phyloP scores from a whole-genome alignment of 148 eudicot genomes.

The Chenopodium formosanum region DNA sequence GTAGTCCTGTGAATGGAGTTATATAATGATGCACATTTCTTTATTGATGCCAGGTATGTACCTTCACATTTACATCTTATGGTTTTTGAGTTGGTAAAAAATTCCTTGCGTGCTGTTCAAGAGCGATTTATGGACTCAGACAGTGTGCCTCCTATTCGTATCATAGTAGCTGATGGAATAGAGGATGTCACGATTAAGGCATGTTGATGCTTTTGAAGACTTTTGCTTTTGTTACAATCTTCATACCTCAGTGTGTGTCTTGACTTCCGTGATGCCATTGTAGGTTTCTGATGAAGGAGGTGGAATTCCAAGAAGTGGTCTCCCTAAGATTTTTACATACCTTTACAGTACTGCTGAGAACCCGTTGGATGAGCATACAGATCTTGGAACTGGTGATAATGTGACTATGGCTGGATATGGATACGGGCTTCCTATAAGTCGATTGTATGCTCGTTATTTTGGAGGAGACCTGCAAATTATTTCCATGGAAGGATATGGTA shows the following conservation, averaged over 20 bases:
- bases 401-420: conserved; percentile 98
- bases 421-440: conserved; percentile 89
- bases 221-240: neutral
- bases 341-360: conserved; percentile 94
- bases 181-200: conserved; percentile 98
- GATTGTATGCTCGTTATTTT: conserved; percentile 89
- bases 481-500: conserved; percentile 99
- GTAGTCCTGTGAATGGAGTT: neutral
- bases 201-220: conserved; percentile 14
- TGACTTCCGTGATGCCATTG: conserved; percentile 3
- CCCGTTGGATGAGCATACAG: conserved; percentile 57
- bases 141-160: conserved; percentile 80
- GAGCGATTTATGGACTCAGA: conserved; percentile 87
- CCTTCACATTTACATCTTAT: conserved; percentile 88
- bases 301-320: conserved; percentile 92
- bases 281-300: conserved; percentile 99
- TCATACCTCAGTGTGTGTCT: neutral
- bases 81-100: conserved; percentile 98
- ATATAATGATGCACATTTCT: neutral
- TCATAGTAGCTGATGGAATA: conserved; percentile 89
- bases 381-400: conserved; percentile 51
- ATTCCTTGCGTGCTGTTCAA: conserved; percentile 95
- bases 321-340: conserved; percentile 85
- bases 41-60: conserved; percentile 61
- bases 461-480: conserved; percentile 95